Conservation (phyloP, 2,329 filamentous ascomycete genomes). For the Tolypocladium inflatum region DNA sequence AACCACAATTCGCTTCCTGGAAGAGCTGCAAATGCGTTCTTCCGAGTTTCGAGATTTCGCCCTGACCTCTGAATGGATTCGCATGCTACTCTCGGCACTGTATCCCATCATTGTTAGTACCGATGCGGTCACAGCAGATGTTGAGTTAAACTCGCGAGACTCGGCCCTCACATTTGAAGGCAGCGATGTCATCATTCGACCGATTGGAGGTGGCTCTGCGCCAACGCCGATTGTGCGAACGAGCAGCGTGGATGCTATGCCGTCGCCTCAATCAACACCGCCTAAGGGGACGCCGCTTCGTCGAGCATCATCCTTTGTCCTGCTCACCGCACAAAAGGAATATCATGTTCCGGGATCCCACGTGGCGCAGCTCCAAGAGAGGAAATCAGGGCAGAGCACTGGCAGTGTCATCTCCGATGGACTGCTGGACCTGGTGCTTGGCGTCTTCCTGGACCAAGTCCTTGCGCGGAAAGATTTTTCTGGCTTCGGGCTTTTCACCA, state of each 20-base stretch:
- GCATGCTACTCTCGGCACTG: conserved; percentile 67
- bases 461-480: conserved; percentile 82
- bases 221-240: conserved; percentile 66
- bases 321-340: conserved; percentile 64
- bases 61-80: conserved; percentile 68
- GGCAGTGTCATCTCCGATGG: conserved; percentile 66
- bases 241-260: conserved; percentile 44
- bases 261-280: conserved; percentile 35
- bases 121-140: conserved; percentile 72
- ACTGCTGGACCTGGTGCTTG: conserved; percentile 66
- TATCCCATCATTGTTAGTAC: conserved; percentile 85
- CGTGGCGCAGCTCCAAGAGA: conserved; percentile 26
- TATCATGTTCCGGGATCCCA: conserved; percentile 44
- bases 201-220: conserved; percentile 49
- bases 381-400: conserved; percentile 38
- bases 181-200: conserved; percentile 73
- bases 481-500: conserved; percentile 76
- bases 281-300: conserved; percentile 54
- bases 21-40: conserved; percentile 69
- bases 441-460: conserved; percentile 78
- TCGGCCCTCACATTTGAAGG: conserved; percentile 78
- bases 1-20: conserved; percentile 69
- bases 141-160: conserved; percentile 76
- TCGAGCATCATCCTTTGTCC: conserved; percentile 82
- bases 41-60: conserved; percentile 75